phyloP scores from a whole-genome alignment of 257 asterid genomes.

The Capsicum pubescens region DNA sequence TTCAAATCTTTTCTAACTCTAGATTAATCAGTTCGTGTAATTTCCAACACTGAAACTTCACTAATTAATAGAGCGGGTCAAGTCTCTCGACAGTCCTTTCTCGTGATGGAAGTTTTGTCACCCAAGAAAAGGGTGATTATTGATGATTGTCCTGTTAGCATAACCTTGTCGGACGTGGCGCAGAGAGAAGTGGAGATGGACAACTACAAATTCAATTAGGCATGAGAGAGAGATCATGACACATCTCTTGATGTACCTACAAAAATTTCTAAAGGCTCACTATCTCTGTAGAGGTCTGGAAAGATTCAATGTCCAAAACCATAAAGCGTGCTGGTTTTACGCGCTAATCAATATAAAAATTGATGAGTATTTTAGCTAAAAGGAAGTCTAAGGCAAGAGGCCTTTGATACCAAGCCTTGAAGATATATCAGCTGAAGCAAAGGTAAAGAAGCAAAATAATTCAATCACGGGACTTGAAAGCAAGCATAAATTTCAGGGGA shows the following conservation, averaged over 20 bases:
- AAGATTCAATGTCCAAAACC: not conserved
- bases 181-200: not conserved
- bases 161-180: not conserved
- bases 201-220: not conserved
- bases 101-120: not conserved
- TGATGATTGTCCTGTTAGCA: not conserved
- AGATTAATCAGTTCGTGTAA: not conserved
- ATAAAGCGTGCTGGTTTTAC: not conserved
- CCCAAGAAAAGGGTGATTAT: not conserved
- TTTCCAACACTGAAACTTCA: not conserved
- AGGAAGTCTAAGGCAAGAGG: not conserved
- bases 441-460: not conserved
- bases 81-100: not conserved
- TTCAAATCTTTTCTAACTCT: not conserved
- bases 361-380: not conserved
- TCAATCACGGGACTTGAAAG: slow-evolving; percentile 46
- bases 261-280: not conserved
- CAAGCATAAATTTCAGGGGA: slow-evolving; percentile 62
- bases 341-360: not conserved
- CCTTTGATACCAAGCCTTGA: not conserved
- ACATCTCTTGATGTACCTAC: not conserved
- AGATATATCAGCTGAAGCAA: not conserved
- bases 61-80: not conserved
- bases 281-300: not conserved
- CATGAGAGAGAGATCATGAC: not conserved